phyloP scores from a whole-genome alignment of 768 basidiomycete genomes.

The Boletales sp. region DNA sequence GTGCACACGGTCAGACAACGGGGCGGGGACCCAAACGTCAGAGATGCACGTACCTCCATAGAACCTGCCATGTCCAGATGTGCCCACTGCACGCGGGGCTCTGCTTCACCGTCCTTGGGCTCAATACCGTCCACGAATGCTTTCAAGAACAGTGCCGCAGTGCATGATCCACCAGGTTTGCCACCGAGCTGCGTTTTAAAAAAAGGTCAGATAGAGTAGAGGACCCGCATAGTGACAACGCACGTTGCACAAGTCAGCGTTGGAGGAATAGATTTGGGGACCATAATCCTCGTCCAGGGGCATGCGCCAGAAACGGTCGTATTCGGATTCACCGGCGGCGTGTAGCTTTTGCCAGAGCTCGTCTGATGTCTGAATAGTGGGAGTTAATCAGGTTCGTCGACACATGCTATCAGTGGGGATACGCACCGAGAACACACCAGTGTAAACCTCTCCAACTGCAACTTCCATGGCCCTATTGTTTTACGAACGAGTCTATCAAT shows the following conservation, averaged over 20 bases:
- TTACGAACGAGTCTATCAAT: not conserved
- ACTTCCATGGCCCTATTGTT: constrained; percentile 58
- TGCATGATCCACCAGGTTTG: constrained; percentile 65
- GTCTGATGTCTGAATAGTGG: constrained; percentile 55
- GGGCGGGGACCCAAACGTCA: no score
- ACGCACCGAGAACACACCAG: constrained; percentile 75
- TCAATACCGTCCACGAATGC: constrained; percentile 76
- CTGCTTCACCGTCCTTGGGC: constrained; percentile 50
- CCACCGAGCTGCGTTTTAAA: constrained; percentile 74
- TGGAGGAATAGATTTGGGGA: constrained; percentile 70
- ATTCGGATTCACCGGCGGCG: constrained; percentile 66
- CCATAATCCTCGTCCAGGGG: constrained; percentile 81
- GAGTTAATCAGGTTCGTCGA: not conserved
- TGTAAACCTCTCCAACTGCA: constrained; percentile 72
- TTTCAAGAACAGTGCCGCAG: constrained; percentile 86
- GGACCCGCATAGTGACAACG: not conserved
- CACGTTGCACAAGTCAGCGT: constrained; percentile 76
- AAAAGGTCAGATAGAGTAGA: not conserved
- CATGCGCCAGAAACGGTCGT: constrained; percentile 89
- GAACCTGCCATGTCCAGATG: constrained; percentile 82
- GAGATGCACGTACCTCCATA: constrained; percentile 55
- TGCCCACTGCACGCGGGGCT: constrained; percentile 69
- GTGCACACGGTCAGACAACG: not conserved
- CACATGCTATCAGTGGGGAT: not conserved
- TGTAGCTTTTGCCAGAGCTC: constrained; percentile 68